A percentile compares a stretch with the other conserved stretches of the same genome.
These are phyloP conservation scores for Dactylellina sp. DNA, from an alignment of 2,329 filamentous ascomycete species.

Conservation along the genomic window DNA sequence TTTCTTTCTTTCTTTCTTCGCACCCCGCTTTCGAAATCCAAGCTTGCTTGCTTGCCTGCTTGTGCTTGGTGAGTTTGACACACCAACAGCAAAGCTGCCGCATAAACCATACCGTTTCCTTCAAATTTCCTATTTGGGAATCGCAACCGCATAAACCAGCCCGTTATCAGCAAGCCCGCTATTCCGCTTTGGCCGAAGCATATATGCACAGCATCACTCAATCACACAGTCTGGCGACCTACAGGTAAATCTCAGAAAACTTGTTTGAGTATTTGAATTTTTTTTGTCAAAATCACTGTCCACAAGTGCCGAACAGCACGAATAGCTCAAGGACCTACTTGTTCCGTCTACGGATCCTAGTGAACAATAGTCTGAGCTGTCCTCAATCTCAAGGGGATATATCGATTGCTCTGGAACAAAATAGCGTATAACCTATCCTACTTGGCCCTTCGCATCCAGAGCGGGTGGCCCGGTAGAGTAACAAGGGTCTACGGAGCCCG, in stretches of 20 bases:
- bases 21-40: background rate
- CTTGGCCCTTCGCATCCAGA: background rate
- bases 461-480: too few relatives aligned
- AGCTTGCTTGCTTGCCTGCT: background rate
- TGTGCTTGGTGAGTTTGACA: background rate
- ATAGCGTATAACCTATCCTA: background rate
- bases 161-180: background rate
- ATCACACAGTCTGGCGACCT: background rate
- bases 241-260: too few relatives aligned
- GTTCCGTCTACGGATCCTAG: background rate
- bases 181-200: background rate
- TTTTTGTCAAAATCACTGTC: too few relatives aligned
- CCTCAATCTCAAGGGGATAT: conserved; percentile 3
- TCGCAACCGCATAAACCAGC: conserved; percentile 17
- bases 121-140: conserved; percentile 55
- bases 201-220: background rate
- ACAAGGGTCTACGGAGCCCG: too few relatives aligned
- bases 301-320: background rate
- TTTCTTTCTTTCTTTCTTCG: background rate
- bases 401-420: background rate
- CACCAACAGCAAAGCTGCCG: background rate
- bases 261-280: too few relatives aligned
- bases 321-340: conserved; percentile 1
- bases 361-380: background rate
- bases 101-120: conserved; percentile 54